A percentile compares a stretch with the other conserved stretches of the same genome.
Conservation (phyloP, 2,329 filamentous ascomycete genomes). For the Fonsecaea erecta region DNA sequence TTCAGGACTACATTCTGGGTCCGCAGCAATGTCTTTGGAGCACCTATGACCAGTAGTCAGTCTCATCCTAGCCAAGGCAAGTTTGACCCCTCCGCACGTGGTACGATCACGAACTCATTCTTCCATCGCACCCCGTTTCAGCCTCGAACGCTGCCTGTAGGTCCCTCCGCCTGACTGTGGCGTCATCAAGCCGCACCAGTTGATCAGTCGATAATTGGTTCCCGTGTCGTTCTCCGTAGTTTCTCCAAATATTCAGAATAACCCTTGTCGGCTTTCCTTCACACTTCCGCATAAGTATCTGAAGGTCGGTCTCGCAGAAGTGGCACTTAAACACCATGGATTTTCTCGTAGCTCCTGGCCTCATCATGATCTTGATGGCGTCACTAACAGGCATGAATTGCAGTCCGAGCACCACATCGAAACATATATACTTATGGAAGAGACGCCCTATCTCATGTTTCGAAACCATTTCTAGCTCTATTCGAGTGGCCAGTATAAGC, state of each 20-base stretch:
- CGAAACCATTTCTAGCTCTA: constrained; percentile 19
- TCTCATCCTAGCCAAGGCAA: no score
- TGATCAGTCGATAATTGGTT: constrained; percentile 25
- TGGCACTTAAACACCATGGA: constrained; percentile 27
- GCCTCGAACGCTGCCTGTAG: constrained; percentile 27
- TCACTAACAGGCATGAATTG: constrained; percentile 21
- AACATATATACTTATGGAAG: constrained; percentile 10
- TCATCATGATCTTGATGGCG: constrained; percentile 20
- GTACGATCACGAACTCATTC: no score
- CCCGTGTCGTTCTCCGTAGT: constrained; percentile 26
- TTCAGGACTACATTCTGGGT: no score
- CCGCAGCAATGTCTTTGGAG: no score
- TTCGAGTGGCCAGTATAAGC: constrained; percentile 27
- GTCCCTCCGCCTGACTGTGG: constrained; percentile 24
- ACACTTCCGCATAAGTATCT: constrained; percentile 15
- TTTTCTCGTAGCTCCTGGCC: constrained; percentile 26
- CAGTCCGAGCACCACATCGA: constrained; percentile 15
- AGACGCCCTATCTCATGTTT: constrained; percentile 6
- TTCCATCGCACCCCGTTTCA: no score
- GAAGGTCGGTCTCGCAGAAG: constrained; percentile 28
- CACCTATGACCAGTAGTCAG: no score
- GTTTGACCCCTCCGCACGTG: no score
- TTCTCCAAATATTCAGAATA: constrained; percentile 29
- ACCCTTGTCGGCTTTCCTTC: constrained; percentile 20
- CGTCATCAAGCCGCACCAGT: constrained; percentile 18